Conservation (phyloP, 352 stramenopile species). For the Pythium angustatum region DNA sequence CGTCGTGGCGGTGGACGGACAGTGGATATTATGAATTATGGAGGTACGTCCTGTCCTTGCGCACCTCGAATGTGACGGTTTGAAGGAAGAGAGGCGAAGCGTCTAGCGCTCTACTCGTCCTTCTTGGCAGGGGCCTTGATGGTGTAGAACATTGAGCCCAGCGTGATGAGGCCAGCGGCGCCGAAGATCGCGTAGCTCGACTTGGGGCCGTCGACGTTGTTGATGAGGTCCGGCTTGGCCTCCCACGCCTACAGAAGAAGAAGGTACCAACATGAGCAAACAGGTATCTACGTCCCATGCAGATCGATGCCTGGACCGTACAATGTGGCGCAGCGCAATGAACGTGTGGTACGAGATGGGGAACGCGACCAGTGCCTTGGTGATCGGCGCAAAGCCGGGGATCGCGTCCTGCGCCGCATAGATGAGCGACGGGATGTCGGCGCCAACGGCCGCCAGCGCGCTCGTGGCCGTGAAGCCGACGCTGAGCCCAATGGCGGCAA, state of each 20-base stretch:
- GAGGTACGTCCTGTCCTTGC: not conserved
- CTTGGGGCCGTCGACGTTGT: conserved; percentile 62
- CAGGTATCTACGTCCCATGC: not conserved
- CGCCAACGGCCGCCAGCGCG: conserved; percentile 55
- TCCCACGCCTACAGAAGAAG: conserved; percentile 88
- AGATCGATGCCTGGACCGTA: conserved; percentile 8
- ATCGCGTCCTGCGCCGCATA: conserved; percentile 41
- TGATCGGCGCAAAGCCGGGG: conserved; percentile 41
- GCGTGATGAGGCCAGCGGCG: conserved; percentile 45
- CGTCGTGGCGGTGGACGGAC: not conserved
- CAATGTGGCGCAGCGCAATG: conserved; percentile 75
- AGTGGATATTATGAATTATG: conserved; percentile 21
- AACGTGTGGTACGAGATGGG: conserved; percentile 92
- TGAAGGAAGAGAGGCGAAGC: not conserved
- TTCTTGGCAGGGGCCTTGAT: conserved; percentile 26
- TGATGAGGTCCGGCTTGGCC: conserved; percentile 85
- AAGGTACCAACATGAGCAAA: not conserved
- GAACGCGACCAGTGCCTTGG: conserved; percentile 90
- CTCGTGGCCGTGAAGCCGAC: conserved; percentile 65
- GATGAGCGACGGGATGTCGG: conserved; percentile 67
- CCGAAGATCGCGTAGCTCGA: conserved; percentile 66
- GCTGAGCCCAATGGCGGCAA: conserved; percentile 79
- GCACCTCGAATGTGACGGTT: conserved; percentile 3
- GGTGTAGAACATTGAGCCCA: conserved; percentile 18
- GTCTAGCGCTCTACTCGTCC: conserved; percentile 3